These are phyloP conservation scores for Trichodelitschia bisporula DNA, from an alignment of 495 filamentous ascomycete species.

Conservation along the genomic window DNA sequence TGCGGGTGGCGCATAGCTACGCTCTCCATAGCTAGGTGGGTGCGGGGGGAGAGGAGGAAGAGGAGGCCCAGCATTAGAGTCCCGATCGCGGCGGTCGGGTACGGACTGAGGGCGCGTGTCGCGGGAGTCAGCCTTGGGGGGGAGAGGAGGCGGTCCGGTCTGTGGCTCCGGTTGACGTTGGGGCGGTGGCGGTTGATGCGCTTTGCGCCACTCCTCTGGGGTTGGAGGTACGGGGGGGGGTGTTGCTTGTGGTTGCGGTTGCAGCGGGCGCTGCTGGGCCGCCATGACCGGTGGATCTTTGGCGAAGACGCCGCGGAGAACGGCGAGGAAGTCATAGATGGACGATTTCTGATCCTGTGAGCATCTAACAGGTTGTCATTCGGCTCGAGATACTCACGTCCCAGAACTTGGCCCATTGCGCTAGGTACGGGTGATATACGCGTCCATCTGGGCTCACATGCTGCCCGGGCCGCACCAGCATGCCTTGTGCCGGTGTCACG, in stretches of 20 bases:
- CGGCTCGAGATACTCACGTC: conserved; percentile 41
- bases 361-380: neutral
- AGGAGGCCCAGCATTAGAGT: conserved; percentile 7
- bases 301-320: conserved; percentile 70
- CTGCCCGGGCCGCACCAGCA: conserved; percentile 76
- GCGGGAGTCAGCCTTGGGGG: conserved; percentile 17
- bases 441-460: conserved; percentile 87
- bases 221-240: conserved; percentile 48
- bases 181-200: conserved; percentile 7
- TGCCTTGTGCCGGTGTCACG: conserved; percentile 67
- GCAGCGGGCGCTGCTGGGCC: conserved; percentile 28
- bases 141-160: conserved; percentile 18
- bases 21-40: neutral
- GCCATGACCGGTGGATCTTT: conserved; percentile 82
- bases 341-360: conserved; percentile 43
- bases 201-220: conserved; percentile 31
- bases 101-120: conserved; percentile 4
- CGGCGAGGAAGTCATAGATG: conserved; percentile 53
- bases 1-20: too few species aligned
- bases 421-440: conserved; percentile 87
- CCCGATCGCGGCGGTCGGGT: conserved; percentile 5
- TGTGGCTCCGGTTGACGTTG: conserved; percentile 14
- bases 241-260: conserved; percentile 15
- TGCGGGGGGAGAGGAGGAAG: conserved; percentile 8
- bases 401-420: conserved; percentile 69